phyloP scores from a whole-genome alignment of 495 filamentous ascomycete genomes.

The Trichoderma asperelloides region DNA sequence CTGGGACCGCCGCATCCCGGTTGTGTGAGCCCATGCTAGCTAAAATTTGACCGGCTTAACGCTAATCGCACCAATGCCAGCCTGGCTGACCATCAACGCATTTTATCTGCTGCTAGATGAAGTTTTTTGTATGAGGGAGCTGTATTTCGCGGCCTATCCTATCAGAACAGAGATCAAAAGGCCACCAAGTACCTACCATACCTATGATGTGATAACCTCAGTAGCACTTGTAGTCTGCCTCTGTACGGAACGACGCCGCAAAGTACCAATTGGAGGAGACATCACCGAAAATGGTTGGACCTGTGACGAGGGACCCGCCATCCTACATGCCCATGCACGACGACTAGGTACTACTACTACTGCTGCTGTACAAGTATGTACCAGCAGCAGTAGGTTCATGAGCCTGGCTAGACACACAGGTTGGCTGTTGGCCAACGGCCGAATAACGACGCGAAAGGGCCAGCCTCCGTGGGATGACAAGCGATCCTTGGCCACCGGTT shows the following conservation, averaged over 20 bases:
- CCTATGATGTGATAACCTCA: neutral
- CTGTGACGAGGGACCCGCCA: neutral
- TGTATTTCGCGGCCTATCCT: neutral
- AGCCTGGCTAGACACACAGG: conserved; percentile 1
- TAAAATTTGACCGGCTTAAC: neutral
- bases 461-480: neutral
- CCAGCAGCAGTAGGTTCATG: neutral
- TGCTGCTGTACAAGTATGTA: neutral
- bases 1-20: neutral
- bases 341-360: no score
- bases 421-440: neutral
- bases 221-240: neutral
- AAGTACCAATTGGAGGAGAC: neutral
- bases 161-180: neutral
- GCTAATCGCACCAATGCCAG: neutral
- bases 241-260: neutral
- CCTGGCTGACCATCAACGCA: neutral
- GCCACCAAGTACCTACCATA: neutral
- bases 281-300: neutral
- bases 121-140: no score
- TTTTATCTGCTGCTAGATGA: no score
- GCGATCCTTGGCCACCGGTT: neutral
- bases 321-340: neutral
- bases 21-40: neutral
- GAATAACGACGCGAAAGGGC: neutral